Base-by-base conservation (phyloP, 768 basidiomycete genomes). In the Neoboletus magnificus region DNA sequence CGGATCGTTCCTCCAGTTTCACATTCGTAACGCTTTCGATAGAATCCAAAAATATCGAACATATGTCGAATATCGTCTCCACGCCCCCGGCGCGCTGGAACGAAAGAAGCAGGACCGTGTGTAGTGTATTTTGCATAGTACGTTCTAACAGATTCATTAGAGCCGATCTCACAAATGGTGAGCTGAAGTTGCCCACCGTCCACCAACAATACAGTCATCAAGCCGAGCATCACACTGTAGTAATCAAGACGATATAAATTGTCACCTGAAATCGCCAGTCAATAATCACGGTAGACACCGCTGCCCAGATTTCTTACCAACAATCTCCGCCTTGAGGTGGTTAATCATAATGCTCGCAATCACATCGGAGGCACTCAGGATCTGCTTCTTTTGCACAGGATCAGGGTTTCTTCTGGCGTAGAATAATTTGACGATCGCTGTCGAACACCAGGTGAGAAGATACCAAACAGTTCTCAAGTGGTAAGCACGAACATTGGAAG, bases 341-440 rank as follows among this genome's bases (percentile, higher is more conserved):
- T 83, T 76, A 47, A 88, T 71, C 73, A 96, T 80, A 22, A 95
- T 78, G 2, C 80, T 73, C 1, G 94, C 89, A 30, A 99, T 70
- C 18, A 83, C 73, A 46, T 78, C 73, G 0, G 92, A 87, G 2
- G 91, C 83, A 22, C 83, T 81, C 18, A 77, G 65, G 15, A 94
- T 89, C 64, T 91, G 89, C 65, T 87, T 86, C 70, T 82, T 88
- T 67, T 95, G 93, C 16, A 77, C 63, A 4, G 79, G 57, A 63
- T 96, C 93, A 11, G 84, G 81, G 64, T 84, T 91, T 20, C 93
- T 83, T 56, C 91, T 79, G 13, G 84, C 84, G 66, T 91, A 85
- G 71, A 95, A 89, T 70, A 95, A 79, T 73, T 93, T 92, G 57
- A 92, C 86, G 64, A 92, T 83, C 15, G 93, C 92, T 94, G 52